Conservation (phyloP, 2,329 filamentous ascomycete genomes). For the Trichoderma polysporum region DNA sequence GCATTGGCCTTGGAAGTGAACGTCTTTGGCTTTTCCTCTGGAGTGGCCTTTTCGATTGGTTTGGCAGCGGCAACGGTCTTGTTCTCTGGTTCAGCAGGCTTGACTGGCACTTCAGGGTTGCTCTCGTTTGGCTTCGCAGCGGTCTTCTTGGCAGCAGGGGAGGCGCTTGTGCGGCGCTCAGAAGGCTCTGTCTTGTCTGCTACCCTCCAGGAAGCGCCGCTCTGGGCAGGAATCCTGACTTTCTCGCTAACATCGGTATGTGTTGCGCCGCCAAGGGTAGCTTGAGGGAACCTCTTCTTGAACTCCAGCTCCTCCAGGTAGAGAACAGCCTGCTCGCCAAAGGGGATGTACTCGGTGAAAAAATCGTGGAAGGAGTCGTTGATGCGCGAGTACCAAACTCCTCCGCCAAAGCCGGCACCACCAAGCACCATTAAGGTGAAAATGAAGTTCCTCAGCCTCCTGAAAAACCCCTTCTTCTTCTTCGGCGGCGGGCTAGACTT, state of each 20-base stretch:
- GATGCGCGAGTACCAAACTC: conserved; percentile 87
- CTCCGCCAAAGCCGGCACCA: conserved; percentile 77
- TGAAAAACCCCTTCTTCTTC: conserved; percentile 64
- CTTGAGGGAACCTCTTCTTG: conserved; percentile 72
- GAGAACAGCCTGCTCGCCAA: conserved; percentile 88
- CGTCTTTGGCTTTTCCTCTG: conserved; percentile 29
- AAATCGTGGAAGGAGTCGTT: conserved; percentile 99
- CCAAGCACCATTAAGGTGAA: conserved; percentile 75
- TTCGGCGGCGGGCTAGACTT: conserved; percentile 34
- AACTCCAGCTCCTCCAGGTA: conserved; percentile 97
- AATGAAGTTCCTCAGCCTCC: conserved; percentile 75
- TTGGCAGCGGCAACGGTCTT: conserved; percentile 30
- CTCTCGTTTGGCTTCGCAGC: conserved; percentile 20
- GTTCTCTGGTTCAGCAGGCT: neutral
- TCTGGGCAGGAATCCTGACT: conserved; percentile 81
- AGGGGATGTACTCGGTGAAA: conserved; percentile 96
- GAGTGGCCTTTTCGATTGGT: conserved; percentile 23
- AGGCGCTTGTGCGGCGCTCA: conserved; percentile 63
- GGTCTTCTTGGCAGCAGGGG: conserved; percentile 35
- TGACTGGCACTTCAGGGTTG: conserved; percentile 28
- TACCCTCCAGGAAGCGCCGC: conserved; percentile 79
- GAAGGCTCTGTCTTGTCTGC: conserved; percentile 58
- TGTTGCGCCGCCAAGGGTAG: conserved; percentile 45
- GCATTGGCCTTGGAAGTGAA: conserved; percentile 40
- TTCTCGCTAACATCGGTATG: conserved; percentile 61